A percentile compares a stretch with the other conserved stretches of the same genome.
These are phyloP conservation scores for Fomitiporia mediterranea DNA, from an alignment of 1,284 basidiomycete genomes.

Conservation along the genomic window DNA sequence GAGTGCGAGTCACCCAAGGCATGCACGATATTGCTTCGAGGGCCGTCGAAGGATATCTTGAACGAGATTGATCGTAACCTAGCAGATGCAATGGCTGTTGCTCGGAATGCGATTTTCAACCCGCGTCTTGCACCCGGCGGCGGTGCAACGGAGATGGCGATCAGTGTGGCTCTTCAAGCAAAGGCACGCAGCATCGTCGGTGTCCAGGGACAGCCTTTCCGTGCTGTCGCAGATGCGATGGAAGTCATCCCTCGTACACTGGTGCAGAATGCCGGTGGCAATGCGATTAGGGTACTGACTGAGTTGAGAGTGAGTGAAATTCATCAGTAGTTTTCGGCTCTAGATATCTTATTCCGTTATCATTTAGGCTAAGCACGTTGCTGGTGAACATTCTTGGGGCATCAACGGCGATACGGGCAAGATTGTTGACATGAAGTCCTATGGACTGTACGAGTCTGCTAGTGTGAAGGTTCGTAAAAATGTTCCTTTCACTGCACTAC, in stretches of 20 bases:
- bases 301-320: slow-evolving; percentile 66
- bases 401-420: slow-evolving; percentile 95
- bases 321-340: background rate
- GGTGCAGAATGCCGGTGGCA: slow-evolving; percentile 94
- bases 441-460: slow-evolving; percentile 92
- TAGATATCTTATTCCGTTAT: background rate
- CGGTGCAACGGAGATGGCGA: slow-evolving; percentile 97
- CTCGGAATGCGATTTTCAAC: slow-evolving; percentile 96
- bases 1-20: slow-evolving; percentile 93
- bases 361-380: slow-evolving; percentile 88
- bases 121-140: slow-evolving; percentile 90
- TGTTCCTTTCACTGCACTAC: background rate
- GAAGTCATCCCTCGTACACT: slow-evolving; percentile 96
- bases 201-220: slow-evolving; percentile 86
- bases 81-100: slow-evolving; percentile 96
- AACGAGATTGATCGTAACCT: slow-evolving; percentile 98
- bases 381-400: slow-evolving; percentile 87
- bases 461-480: slow-evolving; percentile 73
- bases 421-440: slow-evolving; percentile 92
- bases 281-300: slow-evolving; percentile 89
- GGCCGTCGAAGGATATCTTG: slow-evolving; percentile 96
- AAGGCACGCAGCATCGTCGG: slow-evolving; percentile 79
- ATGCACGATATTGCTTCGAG: slow-evolving; percentile 97
- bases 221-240: slow-evolving; percentile 93
- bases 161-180: slow-evolving; percentile 84